phyloP scores from a whole-genome alignment of 495 filamentous ascomycete species.

The Delitschia confertaspora region DNA sequence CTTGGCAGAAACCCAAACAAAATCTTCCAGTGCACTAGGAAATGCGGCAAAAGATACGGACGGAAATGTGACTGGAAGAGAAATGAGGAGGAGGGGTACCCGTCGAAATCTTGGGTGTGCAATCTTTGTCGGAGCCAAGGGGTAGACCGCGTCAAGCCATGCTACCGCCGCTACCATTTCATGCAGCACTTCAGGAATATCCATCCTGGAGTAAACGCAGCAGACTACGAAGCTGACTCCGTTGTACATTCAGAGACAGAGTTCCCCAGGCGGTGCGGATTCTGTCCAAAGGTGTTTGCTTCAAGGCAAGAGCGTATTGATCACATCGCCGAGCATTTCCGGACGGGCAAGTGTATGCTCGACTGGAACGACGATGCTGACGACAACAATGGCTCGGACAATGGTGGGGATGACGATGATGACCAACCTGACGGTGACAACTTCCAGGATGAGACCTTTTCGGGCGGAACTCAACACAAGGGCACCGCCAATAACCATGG shows the following conservation, averaged over 20 bases:
- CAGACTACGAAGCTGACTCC: slow-evolving; percentile 16
- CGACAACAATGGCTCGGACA: slow-evolving; percentile 4
- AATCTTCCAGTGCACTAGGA: slow-evolving; percentile 27
- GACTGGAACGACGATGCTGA: slow-evolving; percentile 22
- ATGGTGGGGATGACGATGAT: slow-evolving; percentile 12
- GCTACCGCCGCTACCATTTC: slow-evolving; percentile 26
- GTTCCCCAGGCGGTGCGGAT: slow-evolving; percentile 24
- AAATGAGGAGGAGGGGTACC: slow-evolving; percentile 28
- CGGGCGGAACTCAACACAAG: slow-evolving; percentile 1
- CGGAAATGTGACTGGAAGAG: slow-evolving; percentile 30
- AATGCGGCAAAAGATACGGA: slow-evolving; percentile 26
- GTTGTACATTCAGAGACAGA: slow-evolving; percentile 15
- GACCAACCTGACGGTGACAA: slow-evolving; percentile 3
- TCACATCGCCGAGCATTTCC: slow-evolving; percentile 27
- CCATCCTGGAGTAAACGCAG: slow-evolving; percentile 14
- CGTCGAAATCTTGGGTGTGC: slow-evolving; percentile 24
- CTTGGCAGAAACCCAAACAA: slow-evolving; percentile 18
- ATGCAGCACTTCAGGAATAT: slow-evolving; percentile 26
- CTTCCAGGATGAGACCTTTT: slow-evolving; percentile 7
- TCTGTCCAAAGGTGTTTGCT: slow-evolving; percentile 20
- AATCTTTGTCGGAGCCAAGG: slow-evolving; percentile 17
- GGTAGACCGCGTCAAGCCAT: slow-evolving; percentile 22
- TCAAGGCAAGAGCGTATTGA: slow-evolving; percentile 25
- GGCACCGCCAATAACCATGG: slow-evolving; percentile 8
- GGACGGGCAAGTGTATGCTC: slow-evolving; percentile 24